phyloP scores from a whole-genome alignment of 2,329 filamentous ascomycete genomes.

The Didymella pomorum region DNA sequence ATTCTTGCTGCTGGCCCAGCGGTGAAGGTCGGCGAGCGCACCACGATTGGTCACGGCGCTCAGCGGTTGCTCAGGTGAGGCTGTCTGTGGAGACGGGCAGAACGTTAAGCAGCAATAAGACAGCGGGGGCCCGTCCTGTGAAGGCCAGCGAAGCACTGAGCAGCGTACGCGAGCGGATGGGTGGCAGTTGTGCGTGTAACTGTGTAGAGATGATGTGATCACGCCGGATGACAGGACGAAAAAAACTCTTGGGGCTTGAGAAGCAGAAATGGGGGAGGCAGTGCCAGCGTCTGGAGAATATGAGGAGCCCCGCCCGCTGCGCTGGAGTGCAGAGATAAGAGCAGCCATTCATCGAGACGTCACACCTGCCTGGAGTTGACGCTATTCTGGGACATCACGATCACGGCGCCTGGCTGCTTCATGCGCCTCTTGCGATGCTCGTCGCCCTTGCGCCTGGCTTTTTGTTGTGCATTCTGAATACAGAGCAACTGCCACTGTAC shows the following conservation, averaged over 20 bases:
- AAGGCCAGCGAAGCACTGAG: slow-evolving; percentile 9
- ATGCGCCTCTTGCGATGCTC: slow-evolving; percentile 13
- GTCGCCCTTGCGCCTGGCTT: slow-evolving; percentile 21
- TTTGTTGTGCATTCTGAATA: background rate
- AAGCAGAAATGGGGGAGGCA: slow-evolving; percentile 7
- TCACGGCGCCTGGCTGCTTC: slow-evolving; percentile 12
- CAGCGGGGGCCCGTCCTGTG: slow-evolving; percentile 21
- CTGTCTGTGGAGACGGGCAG: slow-evolving; percentile 17
- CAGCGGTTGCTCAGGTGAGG: slow-evolving; percentile 19
- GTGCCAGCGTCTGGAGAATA: slow-evolving; percentile 18
- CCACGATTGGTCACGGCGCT: slow-evolving; percentile 17
- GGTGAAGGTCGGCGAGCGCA: slow-evolving; percentile 23
- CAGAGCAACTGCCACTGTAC: slow-evolving; percentile 14
- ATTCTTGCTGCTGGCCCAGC: slow-evolving; percentile 18
- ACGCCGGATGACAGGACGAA: slow-evolving; percentile 5
- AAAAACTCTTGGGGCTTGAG: background rate
- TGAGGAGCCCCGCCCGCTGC: slow-evolving; percentile 20
- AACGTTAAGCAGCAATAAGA: slow-evolving; percentile 21
- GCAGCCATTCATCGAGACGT: slow-evolving; percentile 21
- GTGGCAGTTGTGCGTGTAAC: slow-evolving; percentile 16
- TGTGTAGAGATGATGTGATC: slow-evolving; percentile 19
- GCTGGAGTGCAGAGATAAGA: slow-evolving; percentile 18
- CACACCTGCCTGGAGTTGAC: slow-evolving; percentile 19
- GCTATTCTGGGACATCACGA: slow-evolving; percentile 20
- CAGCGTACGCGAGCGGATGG: slow-evolving; percentile 14